Percentiles rank a stretch among this genome's conserved stretches.
Evolutionary conservation across 768 basidiomycete genomes (phyloP).

Genomic region (Pleurotus salmoneostramineus): DNA sequence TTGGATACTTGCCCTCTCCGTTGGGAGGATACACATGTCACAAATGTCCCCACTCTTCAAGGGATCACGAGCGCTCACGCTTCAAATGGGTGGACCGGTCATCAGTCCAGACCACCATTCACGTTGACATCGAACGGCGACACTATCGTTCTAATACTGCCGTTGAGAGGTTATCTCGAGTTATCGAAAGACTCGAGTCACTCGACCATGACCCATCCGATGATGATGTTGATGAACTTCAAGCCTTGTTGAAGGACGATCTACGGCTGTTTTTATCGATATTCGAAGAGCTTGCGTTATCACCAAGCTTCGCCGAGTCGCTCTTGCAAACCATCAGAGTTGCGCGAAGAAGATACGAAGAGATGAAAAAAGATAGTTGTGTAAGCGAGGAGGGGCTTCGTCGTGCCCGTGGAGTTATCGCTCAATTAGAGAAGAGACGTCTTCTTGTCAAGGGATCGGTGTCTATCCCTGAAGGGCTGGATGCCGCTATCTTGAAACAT

Average conservation of each 20-base stretch:
- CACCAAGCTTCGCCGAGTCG: neutral
- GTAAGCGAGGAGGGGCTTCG: neutral
- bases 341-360: neutral
- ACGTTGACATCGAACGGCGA: no score
- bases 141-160: no score
- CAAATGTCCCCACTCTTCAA: no score
- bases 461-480: neutral
- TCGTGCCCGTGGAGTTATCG: neutral
- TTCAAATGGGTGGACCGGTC: no score
- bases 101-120: no score
- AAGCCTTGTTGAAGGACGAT: neutral
- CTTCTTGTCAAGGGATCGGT: neutral
- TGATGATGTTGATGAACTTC: neutral
- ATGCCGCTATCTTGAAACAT: neutral
- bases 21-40: no score
- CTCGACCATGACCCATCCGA: no score
- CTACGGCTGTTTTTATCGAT: neutral
- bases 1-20: no score
- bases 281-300: neutral
- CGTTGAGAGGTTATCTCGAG: no score
- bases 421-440: neutral
- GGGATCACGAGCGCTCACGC: no score
- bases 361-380: neutral
- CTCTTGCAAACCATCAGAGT: neutral
- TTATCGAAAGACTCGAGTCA: no score